Conservation (phyloP, 345 rosid species). For the Pistacia integerrima region DNA sequence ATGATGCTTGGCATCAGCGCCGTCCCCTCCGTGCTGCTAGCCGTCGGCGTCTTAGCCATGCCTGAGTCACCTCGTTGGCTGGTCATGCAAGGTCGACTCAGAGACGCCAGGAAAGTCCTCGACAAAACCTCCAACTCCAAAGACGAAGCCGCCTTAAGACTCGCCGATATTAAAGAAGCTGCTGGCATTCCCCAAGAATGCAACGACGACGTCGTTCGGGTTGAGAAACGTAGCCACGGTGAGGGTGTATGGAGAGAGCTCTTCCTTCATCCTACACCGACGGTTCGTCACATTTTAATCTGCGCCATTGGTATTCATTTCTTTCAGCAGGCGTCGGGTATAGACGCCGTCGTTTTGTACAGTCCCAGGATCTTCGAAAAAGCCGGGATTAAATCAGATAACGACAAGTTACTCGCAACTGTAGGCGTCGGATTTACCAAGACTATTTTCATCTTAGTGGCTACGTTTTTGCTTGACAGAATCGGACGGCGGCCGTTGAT, state of each 20-base stretch:
- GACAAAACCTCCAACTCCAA: slow-evolving; percentile 65
- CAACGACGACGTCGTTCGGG: slow-evolving; percentile 68
- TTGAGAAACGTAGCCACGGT: slow-evolving; percentile 42
- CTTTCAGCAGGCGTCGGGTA: slow-evolving; percentile 86
- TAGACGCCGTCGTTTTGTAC: slow-evolving; percentile 84
- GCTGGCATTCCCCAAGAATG: slow-evolving; percentile 79
- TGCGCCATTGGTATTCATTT: slow-evolving; percentile 78
- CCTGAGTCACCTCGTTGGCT: slow-evolving; percentile 99
- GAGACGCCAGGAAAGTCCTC: slow-evolving; percentile 77
- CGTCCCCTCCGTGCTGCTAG: slow-evolving; percentile 67
- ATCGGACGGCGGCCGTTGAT: slow-evolving; percentile 83
- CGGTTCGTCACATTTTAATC: slow-evolving; percentile 69
- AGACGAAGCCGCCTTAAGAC: slow-evolving; percentile 61
- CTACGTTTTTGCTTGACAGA: slow-evolving; percentile 72
- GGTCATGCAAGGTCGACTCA: slow-evolving; percentile 85
- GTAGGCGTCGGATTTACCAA: slow-evolving; percentile 81
- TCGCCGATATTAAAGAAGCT: slow-evolving; percentile 75
- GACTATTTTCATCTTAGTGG: slow-evolving; percentile 64
- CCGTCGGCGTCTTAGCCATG: slow-evolving; percentile 63
- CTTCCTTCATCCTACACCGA: slow-evolving; percentile 56
- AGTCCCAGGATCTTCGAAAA: slow-evolving; percentile 76
- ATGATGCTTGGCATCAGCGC: slow-evolving; percentile 84
- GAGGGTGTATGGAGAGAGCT: slow-evolving; percentile 77
- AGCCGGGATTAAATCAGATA: slow-evolving; percentile 61
- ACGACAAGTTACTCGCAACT: slow-evolving; percentile 63